Percentiles rank a stretch among this genome's conserved stretches.
phyloP scores from a whole-genome alignment of 768 basidiomycete genomes.

The Mycena belliarum region DNA sequence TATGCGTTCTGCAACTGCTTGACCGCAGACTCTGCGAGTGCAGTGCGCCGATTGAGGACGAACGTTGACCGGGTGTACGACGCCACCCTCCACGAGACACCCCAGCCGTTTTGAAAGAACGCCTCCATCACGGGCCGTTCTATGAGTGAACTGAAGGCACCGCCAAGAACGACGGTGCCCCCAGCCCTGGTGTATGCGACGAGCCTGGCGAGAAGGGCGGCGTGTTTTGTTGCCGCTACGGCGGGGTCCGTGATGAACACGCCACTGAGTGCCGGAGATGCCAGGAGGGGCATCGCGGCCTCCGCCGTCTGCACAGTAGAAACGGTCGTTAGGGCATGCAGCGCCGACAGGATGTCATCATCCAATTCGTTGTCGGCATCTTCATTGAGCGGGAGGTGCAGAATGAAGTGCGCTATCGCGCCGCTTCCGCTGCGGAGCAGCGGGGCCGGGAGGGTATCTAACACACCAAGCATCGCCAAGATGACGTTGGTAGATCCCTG shows the following conservation, averaged over 20 bases:
- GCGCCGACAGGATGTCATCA: not conserved
- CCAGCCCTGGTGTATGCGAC: conserved; percentile 39
- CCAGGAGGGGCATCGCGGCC: conserved; percentile 19
- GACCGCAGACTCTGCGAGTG: conserved; percentile 16
- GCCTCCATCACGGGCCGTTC: conserved; percentile 29
- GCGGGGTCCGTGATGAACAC: conserved; percentile 40
- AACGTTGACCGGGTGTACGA: conserved; percentile 41
- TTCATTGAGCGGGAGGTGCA: not conserved
- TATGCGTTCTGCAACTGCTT: conserved; percentile 21
- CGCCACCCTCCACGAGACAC: conserved; percentile 8
- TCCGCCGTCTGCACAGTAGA: not conserved
- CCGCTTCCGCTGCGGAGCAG: not conserved
- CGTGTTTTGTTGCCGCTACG: conserved; percentile 28
- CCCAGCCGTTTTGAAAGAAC: conserved; percentile 39
- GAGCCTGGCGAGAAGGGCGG: conserved; percentile 29
- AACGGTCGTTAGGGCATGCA: not conserved
- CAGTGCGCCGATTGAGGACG: conserved; percentile 31
- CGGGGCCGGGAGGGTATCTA: not conserved
- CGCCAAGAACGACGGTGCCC: conserved; percentile 38
- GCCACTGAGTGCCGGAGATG: conserved; percentile 28
- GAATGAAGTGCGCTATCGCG: not conserved
- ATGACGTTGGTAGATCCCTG: not conserved
- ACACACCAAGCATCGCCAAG: not conserved
- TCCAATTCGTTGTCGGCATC: not conserved
- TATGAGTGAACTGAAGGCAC: conserved; percentile 32